Percentiles rank a stretch among this genome's conserved stretches.
phyloP scores from a whole-genome alignment of 2,329 filamentous ascomycete species.

The Verticillium longisporum region DNA sequence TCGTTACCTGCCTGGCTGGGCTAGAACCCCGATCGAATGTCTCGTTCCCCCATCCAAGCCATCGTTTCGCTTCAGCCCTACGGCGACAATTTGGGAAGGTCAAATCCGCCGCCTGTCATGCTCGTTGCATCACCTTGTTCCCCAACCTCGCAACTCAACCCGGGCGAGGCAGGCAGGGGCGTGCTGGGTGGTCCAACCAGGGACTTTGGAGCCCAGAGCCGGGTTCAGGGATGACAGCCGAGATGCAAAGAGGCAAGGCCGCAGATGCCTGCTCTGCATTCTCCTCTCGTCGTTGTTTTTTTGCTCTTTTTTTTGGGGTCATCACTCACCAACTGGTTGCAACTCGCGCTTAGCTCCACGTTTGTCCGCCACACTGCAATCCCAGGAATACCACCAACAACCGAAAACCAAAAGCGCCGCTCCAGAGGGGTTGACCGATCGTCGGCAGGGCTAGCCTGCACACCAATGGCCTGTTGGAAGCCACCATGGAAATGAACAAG shows the following conservation, averaged over 20 bases:
- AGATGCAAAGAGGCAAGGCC: not conserved
- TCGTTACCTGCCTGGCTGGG: not conserved
- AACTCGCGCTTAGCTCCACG: not conserved
- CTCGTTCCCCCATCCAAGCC: not conserved
- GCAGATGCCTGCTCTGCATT: not conserved
- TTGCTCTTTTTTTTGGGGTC: not conserved
- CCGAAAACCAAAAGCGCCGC: not conserved
- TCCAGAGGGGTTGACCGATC: slow-evolving; percentile 8
- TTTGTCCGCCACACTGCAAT: not conserved
- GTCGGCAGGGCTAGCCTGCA: slow-evolving; percentile 11
- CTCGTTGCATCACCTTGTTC: not conserved
- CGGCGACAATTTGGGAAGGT: not conserved
- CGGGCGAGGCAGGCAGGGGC: not conserved
- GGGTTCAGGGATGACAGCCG: not conserved
- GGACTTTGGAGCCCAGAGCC: not conserved
- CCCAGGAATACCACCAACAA: not conserved
- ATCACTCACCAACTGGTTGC: not conserved
- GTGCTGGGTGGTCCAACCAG: not conserved
- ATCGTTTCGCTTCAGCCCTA: not conserved
- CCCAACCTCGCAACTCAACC: not conserved
- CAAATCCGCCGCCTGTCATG: not conserved
- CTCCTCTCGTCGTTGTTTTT: no score
- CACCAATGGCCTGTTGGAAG: slow-evolving; percentile 18
- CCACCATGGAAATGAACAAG: slow-evolving; percentile 20
- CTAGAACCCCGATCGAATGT: not conserved